Conservation (phyloP, 768 basidiomycete species). For the Boletus tomentosulus region DNA sequence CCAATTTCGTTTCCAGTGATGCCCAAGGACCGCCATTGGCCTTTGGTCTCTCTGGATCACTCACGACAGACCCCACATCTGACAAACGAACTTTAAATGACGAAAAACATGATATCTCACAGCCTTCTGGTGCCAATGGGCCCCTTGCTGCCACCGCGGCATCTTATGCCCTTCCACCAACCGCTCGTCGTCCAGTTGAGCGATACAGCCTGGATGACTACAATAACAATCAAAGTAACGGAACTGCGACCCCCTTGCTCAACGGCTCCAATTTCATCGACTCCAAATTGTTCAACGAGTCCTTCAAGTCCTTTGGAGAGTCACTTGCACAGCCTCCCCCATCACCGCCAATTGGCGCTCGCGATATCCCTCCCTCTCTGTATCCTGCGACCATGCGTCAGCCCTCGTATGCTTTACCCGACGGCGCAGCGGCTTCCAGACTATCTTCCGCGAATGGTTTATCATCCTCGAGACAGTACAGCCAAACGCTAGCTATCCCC, state of each 20-base stretch:
- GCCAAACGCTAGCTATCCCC: conserved; percentile 39
- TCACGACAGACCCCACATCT: conserved; percentile 12
- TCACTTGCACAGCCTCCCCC: conserved; percentile 21
- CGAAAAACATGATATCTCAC: conserved; percentile 16
- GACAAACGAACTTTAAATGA: conserved; percentile 25
- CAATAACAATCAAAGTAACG: conserved; percentile 16
- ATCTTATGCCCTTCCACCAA: conserved; percentile 45
- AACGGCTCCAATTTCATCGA: conserved; percentile 26
- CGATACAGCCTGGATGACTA: conserved; percentile 50
- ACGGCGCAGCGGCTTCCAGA: conserved; percentile 31
- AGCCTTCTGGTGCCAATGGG: conserved; percentile 11
- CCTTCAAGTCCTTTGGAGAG: conserved; percentile 31
- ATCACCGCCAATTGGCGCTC: conserved; percentile 17
- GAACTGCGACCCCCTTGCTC: conserved; percentile 16
- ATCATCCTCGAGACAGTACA: conserved; percentile 54
- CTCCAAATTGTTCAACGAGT: conserved; percentile 26
- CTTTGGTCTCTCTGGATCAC: conserved; percentile 12
- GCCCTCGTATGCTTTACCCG: conserved; percentile 39
- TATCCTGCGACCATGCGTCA: conserved; percentile 45
- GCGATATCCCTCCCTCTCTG: conserved; percentile 31
- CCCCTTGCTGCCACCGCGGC: conserved; percentile 31
- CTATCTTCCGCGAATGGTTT: conserved; percentile 51
- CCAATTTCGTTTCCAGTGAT: conserved; percentile 5
- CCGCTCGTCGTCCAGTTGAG: conserved; percentile 45
- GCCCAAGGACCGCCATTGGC: conserved; percentile 13